Base-by-base conservation (phyloP, 495 filamentous ascomycete species). In the Apiosordaria backusii region DNA sequence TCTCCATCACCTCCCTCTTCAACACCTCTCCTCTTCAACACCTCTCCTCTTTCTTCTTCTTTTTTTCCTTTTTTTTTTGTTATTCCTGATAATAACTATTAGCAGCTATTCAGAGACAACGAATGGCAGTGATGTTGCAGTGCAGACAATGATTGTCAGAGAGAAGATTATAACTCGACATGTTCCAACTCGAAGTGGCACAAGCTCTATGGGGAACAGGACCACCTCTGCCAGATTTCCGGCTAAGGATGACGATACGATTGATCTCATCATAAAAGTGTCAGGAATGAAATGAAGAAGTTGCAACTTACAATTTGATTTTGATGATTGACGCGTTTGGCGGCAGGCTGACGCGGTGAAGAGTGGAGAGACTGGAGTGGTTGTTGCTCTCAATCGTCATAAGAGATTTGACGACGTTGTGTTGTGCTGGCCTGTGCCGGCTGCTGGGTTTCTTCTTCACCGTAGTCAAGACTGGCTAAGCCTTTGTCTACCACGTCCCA, bases 171-270 rank as follows among this genome's bases (percentile, higher is more conserved):
- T 45, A 15, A 68, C 72, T 83, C 82, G 81, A 83, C 82, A 84
- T 79, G 60, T 77, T 78, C 77, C 76, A 72, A 71, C 70, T 73
- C 67, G 57, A 67, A 67, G 67, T 67, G 63, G 66, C 25, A 66
- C 72, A 70, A 58, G 64, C 59, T 68, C 57, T 70, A 68, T 66
- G 64, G 63, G 67, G 69, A 68, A 68, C 63, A 72, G 70, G 21
- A 68, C 35, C 65, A 67, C 64, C 58, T 62, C 70, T 67, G 63
- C 65, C 70, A 64, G 69, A 76, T 71, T 81, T 88, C 80, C 79
- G 85, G 75, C 85, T 88, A 88, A 87, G 85, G 85, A 88, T 88
- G 85, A 87, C 85, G 83, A 86, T 87, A 86, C 83, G 76, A 78
- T 61, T 58, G 77, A 77, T 85, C 82, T 87, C 85, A 85, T 87